phyloP scores from a whole-genome alignment of 768 basidiomycete genomes.

The Vishniacozyma victoriae region DNA sequence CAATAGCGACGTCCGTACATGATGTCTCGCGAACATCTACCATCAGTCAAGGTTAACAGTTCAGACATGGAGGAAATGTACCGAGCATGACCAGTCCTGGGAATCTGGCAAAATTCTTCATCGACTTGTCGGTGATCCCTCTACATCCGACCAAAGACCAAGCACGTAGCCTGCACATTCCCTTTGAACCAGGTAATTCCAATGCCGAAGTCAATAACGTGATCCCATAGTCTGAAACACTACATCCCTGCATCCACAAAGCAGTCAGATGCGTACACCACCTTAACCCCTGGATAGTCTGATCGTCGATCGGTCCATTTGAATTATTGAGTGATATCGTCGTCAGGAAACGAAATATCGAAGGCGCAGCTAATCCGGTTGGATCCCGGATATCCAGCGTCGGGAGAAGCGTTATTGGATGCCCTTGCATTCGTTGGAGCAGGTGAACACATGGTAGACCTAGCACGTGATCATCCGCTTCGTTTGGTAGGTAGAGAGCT shows the following conservation, averaged over 20 bases:
- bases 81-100: conserved; percentile 35
- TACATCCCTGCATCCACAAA: conserved; percentile 27
- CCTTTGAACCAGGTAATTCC: conserved; percentile 23
- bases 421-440: conserved; percentile 12
- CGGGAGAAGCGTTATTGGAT: conserved; percentile 19
- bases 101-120: conserved; percentile 26
- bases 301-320: conserved; percentile 20
- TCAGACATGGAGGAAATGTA: conserved; percentile 10
- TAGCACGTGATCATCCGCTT: background rate
- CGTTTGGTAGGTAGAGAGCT: conserved; percentile 12
- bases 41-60: background rate
- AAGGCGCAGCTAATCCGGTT: conserved; percentile 1
- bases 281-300: conserved; percentile 17
- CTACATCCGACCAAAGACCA: conserved; percentile 27
- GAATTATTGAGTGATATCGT: conserved; percentile 22
- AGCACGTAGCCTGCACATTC: conserved; percentile 25
- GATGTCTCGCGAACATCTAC: conserved; percentile 37
- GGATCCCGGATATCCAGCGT: conserved; percentile 23
- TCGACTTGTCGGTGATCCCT: conserved; percentile 21
- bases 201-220: conserved; percentile 22
- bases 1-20: conserved; percentile 18
- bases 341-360: conserved; percentile 15
- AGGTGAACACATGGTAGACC: conserved; percentile 9
- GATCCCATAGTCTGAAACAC: conserved; percentile 25
- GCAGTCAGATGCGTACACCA: conserved; percentile 27